Percentiles rank a stretch among this genome's conserved stretches.
phyloP scores from a whole-genome alignment of 495 filamentous ascomycete species.

The Neurospora sp. region DNA sequence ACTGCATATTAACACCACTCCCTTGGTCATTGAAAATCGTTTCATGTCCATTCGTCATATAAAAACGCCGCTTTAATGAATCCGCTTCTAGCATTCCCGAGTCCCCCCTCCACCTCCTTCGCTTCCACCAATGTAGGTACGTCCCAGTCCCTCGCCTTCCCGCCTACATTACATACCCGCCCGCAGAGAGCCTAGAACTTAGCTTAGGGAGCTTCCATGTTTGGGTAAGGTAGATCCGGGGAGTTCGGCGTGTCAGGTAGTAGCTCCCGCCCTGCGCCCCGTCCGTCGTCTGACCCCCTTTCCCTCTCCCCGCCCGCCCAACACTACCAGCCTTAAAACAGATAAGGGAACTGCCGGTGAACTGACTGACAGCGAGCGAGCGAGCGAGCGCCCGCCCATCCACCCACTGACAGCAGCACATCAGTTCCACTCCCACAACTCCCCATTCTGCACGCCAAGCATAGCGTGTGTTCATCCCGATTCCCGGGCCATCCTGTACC shows the following conservation, averaged over 20 bases:
- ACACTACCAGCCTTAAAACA: background rate
- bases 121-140: background rate
- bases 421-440: background rate
- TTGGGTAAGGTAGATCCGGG: background rate
- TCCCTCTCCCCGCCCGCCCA: background rate
- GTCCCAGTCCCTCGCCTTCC: background rate
- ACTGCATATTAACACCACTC: background rate
- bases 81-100: background rate
- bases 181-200: background rate
- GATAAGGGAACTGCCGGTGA: background rate
- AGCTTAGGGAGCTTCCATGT: background rate
- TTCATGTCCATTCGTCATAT: background rate
- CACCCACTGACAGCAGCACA: background rate
- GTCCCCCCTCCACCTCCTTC: background rate
- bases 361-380: background rate
- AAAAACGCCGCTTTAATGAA: background rate
- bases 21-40: background rate
- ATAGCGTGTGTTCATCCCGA: background rate
- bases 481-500: background rate
- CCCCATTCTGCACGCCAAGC: background rate
- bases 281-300: background rate
- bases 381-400: background rate
- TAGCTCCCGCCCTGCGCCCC: background rate
- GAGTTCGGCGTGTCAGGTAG: background rate
- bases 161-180: background rate